Base-by-base conservation (phyloP, 306 rosid genomes). In the Acmispon strigosus region DNA sequence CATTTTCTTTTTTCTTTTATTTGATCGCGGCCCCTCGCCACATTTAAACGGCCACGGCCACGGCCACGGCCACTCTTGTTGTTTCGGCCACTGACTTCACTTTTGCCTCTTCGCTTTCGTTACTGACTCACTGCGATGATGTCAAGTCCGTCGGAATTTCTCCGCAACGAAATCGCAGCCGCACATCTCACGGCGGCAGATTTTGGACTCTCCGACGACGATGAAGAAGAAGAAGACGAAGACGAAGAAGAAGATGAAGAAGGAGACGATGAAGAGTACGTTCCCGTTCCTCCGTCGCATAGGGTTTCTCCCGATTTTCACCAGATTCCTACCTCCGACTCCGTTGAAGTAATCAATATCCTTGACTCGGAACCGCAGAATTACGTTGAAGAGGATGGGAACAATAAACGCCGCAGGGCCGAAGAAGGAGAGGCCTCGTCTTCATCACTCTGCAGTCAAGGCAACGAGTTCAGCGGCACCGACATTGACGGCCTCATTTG, bases 401-500 rank as follows among this genome's bases (percentile, higher is more conserved):
- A 73, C 5, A 78, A 73, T 4, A 90, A 92, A 80, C 84, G 96
- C 83, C 89, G 90, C 32, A 86, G 87, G 79, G 79, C 20, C 10
- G 89, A 69, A 11, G 88, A 76, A 12, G 82, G 75, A 8, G 92
- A 86, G 50, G 83, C 84, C 32, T 56, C 84, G 27, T 51, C 73
- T 66, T 76, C 84, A 7, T 79, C 49, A 24, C 22, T 32, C 16
- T 84, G 63, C 43, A 86, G 90, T 4, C 91, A 86, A 76, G 88
- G 79, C 18, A 79, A 57, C 43, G 89, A 88, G 42, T 78, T 86
- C 80, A 82, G 55, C 49, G 69, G 74, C 79, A 17, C 43, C 39
- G 90, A 92, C 42, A 69, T 73, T 16, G 93, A 88, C 11, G 96
- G 91, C 16, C 78, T 93, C 10, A 49, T 72, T 79, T 90, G 98